Evolutionary conservation across 345 rosid species (phyloP).

Genomic region (Brassica juncea): DNA sequence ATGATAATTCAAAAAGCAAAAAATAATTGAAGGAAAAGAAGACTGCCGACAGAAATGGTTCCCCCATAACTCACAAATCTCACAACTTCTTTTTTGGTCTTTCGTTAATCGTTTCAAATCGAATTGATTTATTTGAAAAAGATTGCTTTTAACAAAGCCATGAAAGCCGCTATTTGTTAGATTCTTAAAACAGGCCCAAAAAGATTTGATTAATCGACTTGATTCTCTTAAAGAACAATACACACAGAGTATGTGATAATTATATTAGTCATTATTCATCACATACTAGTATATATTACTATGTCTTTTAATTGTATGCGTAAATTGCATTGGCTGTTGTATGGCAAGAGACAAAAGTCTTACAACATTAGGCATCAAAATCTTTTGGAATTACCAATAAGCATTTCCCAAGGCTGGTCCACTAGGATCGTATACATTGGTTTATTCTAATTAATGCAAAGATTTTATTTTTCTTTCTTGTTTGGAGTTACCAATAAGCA

Average conservation of each 20-base stretch:
- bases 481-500: constrained; percentile 38
- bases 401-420: constrained; percentile 40
- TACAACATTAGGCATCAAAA: constrained; percentile 30
- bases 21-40: neutral
- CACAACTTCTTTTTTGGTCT: neutral
- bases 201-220: constrained; percentile 21
- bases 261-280: neutral
- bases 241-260: neutral
- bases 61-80: constrained; percentile 10
- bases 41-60: constrained; percentile 36
- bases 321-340: constrained; percentile 33
- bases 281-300: neutral
- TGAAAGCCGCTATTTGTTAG: constrained; percentile 27
- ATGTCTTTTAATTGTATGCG: constrained; percentile 1
- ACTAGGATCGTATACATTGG: constrained; percentile 25
- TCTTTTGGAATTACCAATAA: constrained; percentile 42
- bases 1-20: constrained; percentile 11
- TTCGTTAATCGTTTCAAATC: constrained; percentile 21
- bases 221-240: constrained; percentile 16
- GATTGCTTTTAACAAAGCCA: constrained; percentile 33
- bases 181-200: neutral
- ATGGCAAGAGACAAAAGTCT: constrained; percentile 30
- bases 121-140: constrained; percentile 12
- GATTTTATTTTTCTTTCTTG: constrained; percentile 17
- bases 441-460: neutral